A percentile compares a stretch with the other conserved stretches of the same genome.
phyloP scores from a whole-genome alignment of 441 rosid genomes.

The Theobroma grandiflorum region DNA sequence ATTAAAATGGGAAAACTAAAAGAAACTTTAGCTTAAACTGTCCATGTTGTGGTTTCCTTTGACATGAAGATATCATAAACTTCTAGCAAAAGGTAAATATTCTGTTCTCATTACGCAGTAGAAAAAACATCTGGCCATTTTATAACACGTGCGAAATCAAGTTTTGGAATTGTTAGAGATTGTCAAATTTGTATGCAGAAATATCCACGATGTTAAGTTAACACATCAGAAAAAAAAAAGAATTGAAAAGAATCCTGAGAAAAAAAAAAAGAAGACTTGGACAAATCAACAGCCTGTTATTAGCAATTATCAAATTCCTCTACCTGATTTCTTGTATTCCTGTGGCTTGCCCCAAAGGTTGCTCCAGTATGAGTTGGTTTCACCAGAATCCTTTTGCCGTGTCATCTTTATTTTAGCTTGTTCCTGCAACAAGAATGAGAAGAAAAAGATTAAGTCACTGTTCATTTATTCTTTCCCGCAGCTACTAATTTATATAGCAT shows the following conservation, averaged over 20 bases:
- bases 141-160: no score
- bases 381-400: slow-evolving; percentile 59
- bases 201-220: not conserved
- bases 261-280: not conserved
- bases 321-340: slow-evolving; percentile 68
- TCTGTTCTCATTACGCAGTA: no score
- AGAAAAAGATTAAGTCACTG: not conserved
- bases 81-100: no score
- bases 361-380: slow-evolving; percentile 71
- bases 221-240: not conserved
- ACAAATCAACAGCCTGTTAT: not conserved
- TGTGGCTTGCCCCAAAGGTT: slow-evolving; percentile 70
- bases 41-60: no score
- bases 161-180: not conserved
- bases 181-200: not conserved
- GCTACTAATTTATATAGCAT: not conserved
- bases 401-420: slow-evolving; percentile 81
- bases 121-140: no score
- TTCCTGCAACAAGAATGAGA: slow-evolving; percentile 49
- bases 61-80: no score
- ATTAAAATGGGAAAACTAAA: no score
- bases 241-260: not conserved
- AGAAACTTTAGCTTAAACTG: no score
- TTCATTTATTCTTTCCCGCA: not conserved
- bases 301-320: not conserved